Base-by-base conservation (phyloP, 2,329 filamentous ascomycete genomes). In the Neofusicoccum laricinum region DNA sequence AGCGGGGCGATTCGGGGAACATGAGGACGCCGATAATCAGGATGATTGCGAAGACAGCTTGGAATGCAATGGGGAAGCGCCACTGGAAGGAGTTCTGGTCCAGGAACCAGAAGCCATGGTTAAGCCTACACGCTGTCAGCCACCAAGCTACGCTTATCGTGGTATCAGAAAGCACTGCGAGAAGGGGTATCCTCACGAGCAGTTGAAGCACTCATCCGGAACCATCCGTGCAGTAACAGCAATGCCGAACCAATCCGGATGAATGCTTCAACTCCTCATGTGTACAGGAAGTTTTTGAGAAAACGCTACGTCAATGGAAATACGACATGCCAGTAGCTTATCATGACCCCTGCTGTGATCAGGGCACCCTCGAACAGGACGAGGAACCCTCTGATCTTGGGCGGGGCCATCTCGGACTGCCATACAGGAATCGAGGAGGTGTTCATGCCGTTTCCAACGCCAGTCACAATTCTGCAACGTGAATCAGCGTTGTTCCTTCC, bases 11-110 rank as follows among this genome's bases (percentile, higher is more conserved):
- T 82, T 65, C 66, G 25, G 66, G 64, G 14, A 67, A 46, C 1
- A 76, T 0, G 82, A 84, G 4, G 80, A 78, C 67, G 71, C 77
- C 68, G 82, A 83, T 5, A 79, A 77, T 82, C 2, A 88, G 77
- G 66, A 83, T 79, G 0, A 87, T 82, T 0, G 84, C 85, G 64
- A 88, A 83, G 40, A 88, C 76, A 0, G 86, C 86, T 1, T 85
- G 83, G 11, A 87, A 70, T 0, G 82, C 82, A 4, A 84, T 86
- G 0, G 86, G 83, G 34, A 89, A 77, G n/a, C 75, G 70, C 75
- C 75, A 77, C 15, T 61, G 25, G 34, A 57, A 14, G 3, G 50
- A 40, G 2, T 40, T 40, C n/a, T n/a, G n/a, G 15, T 45, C 40
- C 11, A 64, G 40, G 19, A 48, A 64, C 5, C n/a, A 46, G 12